Base-by-base conservation (phyloP, 495 filamentous ascomycete species). In the Penicillium nucicola region DNA sequence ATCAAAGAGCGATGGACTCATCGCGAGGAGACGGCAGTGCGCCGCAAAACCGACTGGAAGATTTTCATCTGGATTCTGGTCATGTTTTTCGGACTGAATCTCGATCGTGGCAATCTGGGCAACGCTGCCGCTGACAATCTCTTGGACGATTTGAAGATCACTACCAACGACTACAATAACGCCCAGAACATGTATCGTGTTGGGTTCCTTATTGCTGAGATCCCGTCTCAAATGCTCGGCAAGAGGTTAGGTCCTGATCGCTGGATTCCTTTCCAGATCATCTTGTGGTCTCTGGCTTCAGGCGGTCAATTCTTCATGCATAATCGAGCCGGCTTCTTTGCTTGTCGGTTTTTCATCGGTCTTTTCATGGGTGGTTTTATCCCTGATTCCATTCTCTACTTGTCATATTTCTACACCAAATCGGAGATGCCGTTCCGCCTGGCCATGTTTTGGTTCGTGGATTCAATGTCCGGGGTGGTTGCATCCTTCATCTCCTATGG, bases 51-150 rank as follows among this genome's bases (percentile, higher is more conserved):
- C 0, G 78, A 81, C 51, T 48, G 55, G 15, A 64, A 56, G 13
- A 74, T 87, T n/a, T 73, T 74, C 23, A 25, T 69, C 14, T 79
- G 77, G 77, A 78, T 79, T 40, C 82, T 92, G 37, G 77, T 95
- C 52, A 85, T 83, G 63, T 95, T 95, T 71, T 88, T 89, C 44
- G 84, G 81, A 0, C 73, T 91, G 25, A 82, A 91, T 43, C 67
- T 90, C 2, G 87, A 92, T 55, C 76, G 87, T n/a, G 80, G 82
- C 14, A 91, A 90, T 53, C 74, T 88, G 39, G 56, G 62, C 12
- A 78, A 87, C 50, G 84, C 85, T 6, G 60, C 85, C 1, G 77
- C 82, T 0, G 85, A 88, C 61, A 82, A 86, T 62, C 68, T 88
- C 49, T 72, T 88, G 3, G 63, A 44, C 5, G 74, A 79, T 46